phyloP scores from a whole-genome alignment of 164 flowering plant genomes.

The Kingdonia uniflora region DNA sequence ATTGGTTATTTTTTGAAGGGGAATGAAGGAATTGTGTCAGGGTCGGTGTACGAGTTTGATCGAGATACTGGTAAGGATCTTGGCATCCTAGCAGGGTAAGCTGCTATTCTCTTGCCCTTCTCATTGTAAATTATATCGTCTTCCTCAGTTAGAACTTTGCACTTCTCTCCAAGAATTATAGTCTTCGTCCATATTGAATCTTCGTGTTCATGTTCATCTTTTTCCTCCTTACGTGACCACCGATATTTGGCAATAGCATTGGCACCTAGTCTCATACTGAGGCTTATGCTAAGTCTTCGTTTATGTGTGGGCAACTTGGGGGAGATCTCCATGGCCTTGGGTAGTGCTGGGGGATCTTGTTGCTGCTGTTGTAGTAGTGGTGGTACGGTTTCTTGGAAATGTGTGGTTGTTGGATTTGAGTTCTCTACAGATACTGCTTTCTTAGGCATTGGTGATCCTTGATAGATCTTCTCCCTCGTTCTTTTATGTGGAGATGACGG shows the following conservation, averaged over 20 bases:
- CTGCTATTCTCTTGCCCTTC: slow-evolving; percentile 30
- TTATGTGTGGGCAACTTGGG: neutral
- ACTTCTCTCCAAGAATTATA: slow-evolving; percentile 68
- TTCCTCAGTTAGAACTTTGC: slow-evolving; percentile 43
- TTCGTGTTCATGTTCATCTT: slow-evolving; percentile 9
- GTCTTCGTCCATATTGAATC: slow-evolving; percentile 62
- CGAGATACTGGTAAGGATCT: slow-evolving; percentile 27
- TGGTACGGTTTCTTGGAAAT: neutral
- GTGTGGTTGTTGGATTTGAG: neutral
- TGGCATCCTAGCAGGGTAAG: slow-evolving; percentile 20
- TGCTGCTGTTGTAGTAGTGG: neutral
- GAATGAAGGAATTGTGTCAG: slow-evolving; percentile 3
- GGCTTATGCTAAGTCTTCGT: slow-evolving; percentile 11
- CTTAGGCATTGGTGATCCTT: neutral
- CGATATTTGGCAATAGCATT: slow-evolving; percentile 4
- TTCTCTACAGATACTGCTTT: neutral
- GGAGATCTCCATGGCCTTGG: too few species aligned
- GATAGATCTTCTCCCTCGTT: neutral
- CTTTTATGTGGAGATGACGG: slow-evolving; percentile 4
- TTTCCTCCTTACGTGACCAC: slow-evolving; percentile 8
- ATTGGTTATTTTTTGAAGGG: too few species aligned
- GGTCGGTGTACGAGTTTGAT: slow-evolving; percentile 14
- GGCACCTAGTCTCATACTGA: slow-evolving; percentile 17
- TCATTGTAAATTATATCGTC: slow-evolving; percentile 38
- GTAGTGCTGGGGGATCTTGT: neutral